Base-by-base conservation (phyloP, 768 basidiomycete genomes). In the Suillus subalutaceus region DNA sequence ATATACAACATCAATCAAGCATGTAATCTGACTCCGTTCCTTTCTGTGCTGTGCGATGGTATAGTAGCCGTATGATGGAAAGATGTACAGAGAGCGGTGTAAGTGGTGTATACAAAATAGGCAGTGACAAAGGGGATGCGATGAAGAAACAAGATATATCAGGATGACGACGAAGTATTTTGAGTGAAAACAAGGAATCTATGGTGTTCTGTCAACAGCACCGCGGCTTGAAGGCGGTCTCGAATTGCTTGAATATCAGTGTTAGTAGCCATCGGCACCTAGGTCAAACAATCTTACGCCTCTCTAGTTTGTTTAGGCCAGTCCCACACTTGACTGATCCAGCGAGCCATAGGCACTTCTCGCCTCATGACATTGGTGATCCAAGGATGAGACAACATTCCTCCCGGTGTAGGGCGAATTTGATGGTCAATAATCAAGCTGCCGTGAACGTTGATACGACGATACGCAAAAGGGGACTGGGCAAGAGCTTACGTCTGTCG, bases 341-440 rank as follows among this genome's bases (percentile, higher is more conserved):
- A 97, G 72, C 86, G 88, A 8, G 88, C 90, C 93, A 97, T 96
- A 67, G 92, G 88, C 46, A 93, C 89, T 70, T 94, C 92, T 74
- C 90, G 86, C 75, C 87, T 88, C 86, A 94, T 93, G 62, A 86
- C 83, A 65, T 82, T 81, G 62, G 84, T 78, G 66, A 97, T 89
- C 93, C 94, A 97, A 10, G 90, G 89, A 75, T 97, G 96, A 52
- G 80, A 77, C 62, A 96, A 81, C 85, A 97, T 88, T 70, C 94
- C 90, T 71, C 85, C 89, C 2, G 96, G 96, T 56, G 88, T 89
- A 23, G 94, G 94, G 55, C 96, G 88, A 60, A 83, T 80, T 23
- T 79, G 75, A 40, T 89, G 83, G 69, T 91, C 88, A 50, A 92
- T 86, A 67, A 85, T 92, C 67, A 94, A 83, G 71, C 92, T 95